Evolutionary conservation across 306 rosid species (phyloP).

Genomic region (barrel medic (Medicago truncatula)): MtrunA17r5.0-ANR NC_053048.1:37967501-37968000

Average conservation of each 20-base stretch:
- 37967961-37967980: conserved; percentile 33
- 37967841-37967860: conserved; percentile 51
- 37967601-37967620: conserved; percentile 66
- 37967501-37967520: conserved; percentile 92
- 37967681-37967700: conserved; percentile 44
- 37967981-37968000: conserved; percentile 7
- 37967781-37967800: conserved; percentile 68
- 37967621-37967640: conserved; percentile 82
- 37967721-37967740: conserved; percentile 45
- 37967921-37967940: too few species aligned
- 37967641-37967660: conserved; percentile 44
- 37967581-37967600: conserved; percentile 66
- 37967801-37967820: conserved; percentile 72
- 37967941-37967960: conserved; percentile 54
- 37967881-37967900: too few species aligned
- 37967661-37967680: neutral
- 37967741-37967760: conserved; percentile 69
- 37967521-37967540: conserved; percentile 68
- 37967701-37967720: conserved; percentile 70
- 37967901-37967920: too few species aligned
- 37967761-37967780: conserved; percentile 53
- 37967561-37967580: conserved; percentile 38
- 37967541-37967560: conserved; percentile 78
- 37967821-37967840: conserved; percentile 64
- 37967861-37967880: too few species aligned